Evolutionary conservation across 2,329 filamentous ascomycete genomes (phyloP).

Genomic region (Trichoderma sp.): DNA sequence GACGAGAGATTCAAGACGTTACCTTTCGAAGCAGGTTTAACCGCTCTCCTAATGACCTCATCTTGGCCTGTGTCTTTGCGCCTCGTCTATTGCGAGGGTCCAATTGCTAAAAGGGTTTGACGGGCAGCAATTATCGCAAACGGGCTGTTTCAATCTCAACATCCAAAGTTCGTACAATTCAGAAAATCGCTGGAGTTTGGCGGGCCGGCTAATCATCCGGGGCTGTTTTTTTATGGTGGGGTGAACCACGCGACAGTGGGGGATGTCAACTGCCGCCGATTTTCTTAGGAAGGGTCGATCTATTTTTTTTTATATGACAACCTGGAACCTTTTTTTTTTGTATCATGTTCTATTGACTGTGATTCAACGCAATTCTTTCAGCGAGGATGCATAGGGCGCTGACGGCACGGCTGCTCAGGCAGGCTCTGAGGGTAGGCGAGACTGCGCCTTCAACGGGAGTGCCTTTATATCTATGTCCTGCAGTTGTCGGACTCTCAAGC

Average conservation of each 20-base stretch:
- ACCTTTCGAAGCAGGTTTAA: conserved; percentile 73
- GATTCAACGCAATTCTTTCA: neutral
- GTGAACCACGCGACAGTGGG: conserved; percentile 9
- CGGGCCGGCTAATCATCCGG: conserved; percentile 29
- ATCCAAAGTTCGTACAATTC: conserved; percentile 9
- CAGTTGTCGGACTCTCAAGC: conserved; percentile 31
- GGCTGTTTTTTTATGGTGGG: conserved; percentile 12
- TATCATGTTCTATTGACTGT: neutral
- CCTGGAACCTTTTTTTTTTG: no score
- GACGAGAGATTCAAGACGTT: conserved; percentile 27
- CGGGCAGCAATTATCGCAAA: conserved; percentile 4
- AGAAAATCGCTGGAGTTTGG: conserved; percentile 27
- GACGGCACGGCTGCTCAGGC: conserved; percentile 42
- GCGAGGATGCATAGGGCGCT: conserved; percentile 44
- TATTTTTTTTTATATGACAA: neutral
- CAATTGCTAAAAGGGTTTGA: conserved; percentile 10
- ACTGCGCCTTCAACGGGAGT: conserved; percentile 37
- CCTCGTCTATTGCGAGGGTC: conserved; percentile 9
- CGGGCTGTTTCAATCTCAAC: neutral
- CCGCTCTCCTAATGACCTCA: conserved; percentile 58
- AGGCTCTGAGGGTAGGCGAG: conserved; percentile 43
- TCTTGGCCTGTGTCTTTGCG: conserved; percentile 26
- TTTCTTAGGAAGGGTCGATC: neutral
- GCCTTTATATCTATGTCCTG: conserved; percentile 49
- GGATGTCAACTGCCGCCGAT: conserved; percentile 1